These are phyloP conservation scores for Parachaetomium inaequale DNA, from an alignment of 495 filamentous ascomycete genomes.

Conservation along the genomic window DNA sequence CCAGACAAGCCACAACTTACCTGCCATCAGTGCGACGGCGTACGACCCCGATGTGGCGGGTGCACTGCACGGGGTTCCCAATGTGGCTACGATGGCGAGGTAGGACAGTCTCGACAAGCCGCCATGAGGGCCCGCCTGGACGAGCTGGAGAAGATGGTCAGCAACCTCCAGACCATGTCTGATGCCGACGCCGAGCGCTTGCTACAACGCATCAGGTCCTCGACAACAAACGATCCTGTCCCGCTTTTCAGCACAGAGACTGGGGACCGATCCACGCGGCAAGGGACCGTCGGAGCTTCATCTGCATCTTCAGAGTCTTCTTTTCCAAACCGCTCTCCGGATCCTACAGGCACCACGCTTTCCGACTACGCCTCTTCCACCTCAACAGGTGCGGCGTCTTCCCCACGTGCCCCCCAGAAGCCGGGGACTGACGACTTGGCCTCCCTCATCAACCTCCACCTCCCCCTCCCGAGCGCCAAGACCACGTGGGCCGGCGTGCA, in stretches of 20 bases:
- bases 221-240: constrained; percentile 6
- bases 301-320: neutral
- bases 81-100: constrained; percentile 31
- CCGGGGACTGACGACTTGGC: neutral
- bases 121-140: constrained; percentile 25
- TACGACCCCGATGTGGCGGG: constrained; percentile 26
- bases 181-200: constrained; percentile 25
- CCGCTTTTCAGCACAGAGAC: neutral
- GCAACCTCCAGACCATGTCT: constrained; percentile 22
- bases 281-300: neutral
- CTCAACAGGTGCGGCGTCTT: neutral
- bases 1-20: neutral
- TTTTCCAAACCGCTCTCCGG: neutral
- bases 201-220: constrained; percentile 20
- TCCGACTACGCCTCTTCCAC: no score
- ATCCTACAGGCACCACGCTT: neutral
- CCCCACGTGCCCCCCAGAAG: neutral
- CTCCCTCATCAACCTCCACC: constrained; percentile 16
- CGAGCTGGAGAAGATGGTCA: constrained; percentile 26
- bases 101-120: constrained; percentile 29
- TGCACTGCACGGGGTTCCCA: constrained; percentile 20
- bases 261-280: neutral
- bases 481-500: constrained; percentile 24
- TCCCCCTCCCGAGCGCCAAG: constrained; percentile 30
- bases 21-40: constrained; percentile 28